Conservation (phyloP, 257 asterid species). For the Solanum pimpinellifolium region DNA sequence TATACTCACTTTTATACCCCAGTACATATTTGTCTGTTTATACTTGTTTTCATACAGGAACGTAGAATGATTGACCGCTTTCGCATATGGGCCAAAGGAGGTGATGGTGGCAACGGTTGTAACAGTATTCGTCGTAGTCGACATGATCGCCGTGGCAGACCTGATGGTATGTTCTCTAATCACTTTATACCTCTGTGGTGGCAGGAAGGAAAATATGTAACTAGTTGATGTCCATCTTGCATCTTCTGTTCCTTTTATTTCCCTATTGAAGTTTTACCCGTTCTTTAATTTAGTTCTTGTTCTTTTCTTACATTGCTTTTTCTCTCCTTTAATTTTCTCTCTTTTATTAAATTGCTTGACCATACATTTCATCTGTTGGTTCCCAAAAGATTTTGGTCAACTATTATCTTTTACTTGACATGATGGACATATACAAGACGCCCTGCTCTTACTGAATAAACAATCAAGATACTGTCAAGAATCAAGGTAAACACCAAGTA, state of each 20-base stretch:
- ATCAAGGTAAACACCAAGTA: background rate
- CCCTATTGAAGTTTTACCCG: background rate
- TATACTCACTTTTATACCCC: background rate
- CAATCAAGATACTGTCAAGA: background rate
- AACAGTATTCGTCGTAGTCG: slow-evolving; percentile 76
- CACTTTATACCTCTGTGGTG: background rate
- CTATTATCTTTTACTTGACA: background rate
- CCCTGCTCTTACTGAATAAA: background rate
- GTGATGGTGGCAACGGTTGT: slow-evolving; percentile 96
- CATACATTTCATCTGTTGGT: background rate
- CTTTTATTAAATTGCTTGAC: background rate
- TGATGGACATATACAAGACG: background rate
- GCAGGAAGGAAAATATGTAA: background rate
- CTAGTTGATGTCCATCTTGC: background rate
- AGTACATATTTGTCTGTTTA: background rate
- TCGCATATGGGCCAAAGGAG: slow-evolving; percentile 83
- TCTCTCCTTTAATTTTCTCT: background rate
- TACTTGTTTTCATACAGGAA: slow-evolving; percentile 42
- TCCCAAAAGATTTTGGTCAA: background rate
- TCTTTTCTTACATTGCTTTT: background rate
- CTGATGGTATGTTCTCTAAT: slow-evolving; percentile 60
- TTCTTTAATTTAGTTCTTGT: background rate
- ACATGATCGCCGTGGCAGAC: slow-evolving; percentile 67
- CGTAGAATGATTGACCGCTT: slow-evolving; percentile 75
- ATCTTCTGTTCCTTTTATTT: background rate